phyloP scores from a whole-genome alignment of 331 rosid species.

The Erythrophleum ivorense region DNA sequence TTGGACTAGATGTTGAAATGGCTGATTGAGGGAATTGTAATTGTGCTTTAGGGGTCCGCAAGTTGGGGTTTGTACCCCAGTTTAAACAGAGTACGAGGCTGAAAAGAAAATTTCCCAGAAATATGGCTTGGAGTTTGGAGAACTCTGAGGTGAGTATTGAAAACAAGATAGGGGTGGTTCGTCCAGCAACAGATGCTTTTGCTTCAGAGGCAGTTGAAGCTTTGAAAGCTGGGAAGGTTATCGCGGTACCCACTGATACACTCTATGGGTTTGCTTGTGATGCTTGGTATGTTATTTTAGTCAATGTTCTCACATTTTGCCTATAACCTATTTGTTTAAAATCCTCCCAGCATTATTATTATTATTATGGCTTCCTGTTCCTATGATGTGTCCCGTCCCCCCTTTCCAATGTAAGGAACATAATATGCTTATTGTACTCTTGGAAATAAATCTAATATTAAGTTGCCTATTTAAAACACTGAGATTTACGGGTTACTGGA shows the following conservation, averaged over 20 bases:
- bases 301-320: conserved; percentile 22
- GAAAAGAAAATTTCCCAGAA: conserved; percentile 44
- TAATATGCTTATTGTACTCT: not conserved
- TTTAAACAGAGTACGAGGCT: conserved; percentile 36
- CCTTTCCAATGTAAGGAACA: not conserved
- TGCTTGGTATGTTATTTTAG: conserved; percentile 71
- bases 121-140: conserved; percentile 60
- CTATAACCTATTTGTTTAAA: conserved; percentile 39
- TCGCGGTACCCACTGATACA: conserved; percentile 93
- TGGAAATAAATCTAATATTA: not conserved
- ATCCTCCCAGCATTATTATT: conserved; percentile 7
- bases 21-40: conserved; percentile 20
- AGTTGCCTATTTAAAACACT: not conserved
- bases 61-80: conserved; percentile 39
- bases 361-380: not conserved
- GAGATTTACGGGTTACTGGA: not conserved
- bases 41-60: conserved; percentile 55
- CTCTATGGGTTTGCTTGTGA: conserved; percentile 94
- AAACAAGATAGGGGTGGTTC: conserved; percentile 51
- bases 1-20: not conserved
- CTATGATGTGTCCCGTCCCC: not conserved
- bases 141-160: conserved; percentile 49
- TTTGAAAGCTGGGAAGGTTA: conserved; percentile 77
- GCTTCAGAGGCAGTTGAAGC: conserved; percentile 74
- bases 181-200: conserved; percentile 69